Base-by-base conservation (phyloP, 2,329 filamentous ascomycete species). In the Rhynchosporium agropyri region DNA sequence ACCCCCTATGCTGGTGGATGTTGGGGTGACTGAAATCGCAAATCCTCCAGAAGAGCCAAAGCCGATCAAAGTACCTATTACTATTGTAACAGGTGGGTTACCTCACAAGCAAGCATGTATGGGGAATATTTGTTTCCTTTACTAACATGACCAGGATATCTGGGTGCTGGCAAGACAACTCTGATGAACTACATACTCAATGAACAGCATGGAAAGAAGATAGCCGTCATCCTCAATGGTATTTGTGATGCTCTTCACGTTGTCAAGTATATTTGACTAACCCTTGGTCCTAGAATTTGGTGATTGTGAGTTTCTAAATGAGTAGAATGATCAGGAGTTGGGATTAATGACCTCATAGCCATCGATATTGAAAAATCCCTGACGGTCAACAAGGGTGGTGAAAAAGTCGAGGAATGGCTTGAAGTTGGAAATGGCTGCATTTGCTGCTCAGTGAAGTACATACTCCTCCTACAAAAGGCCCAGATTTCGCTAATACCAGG, bases 371-470 rank as follows among this genome's bases (percentile, higher is more conserved):
- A 99, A 76, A 97, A 97, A 75, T 93, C 92, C 49, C 82, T 99
- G 66, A 98, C 94, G 0, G 88, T 99, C 69, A 96, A 89, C 74
- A 88, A 93, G 74, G 89, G 89, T 63, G 90, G 87, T 45, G 86
- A 94, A 72, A 84, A 92, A 72, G 90, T 94, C 6, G 89, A 95
- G 74, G 92, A 97, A 80, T 99, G 96, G 91, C 86, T 99, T 33
- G 93, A 97, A 66, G 87, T 99, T 59, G 92, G 91, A 58, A 99
- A 99, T 71, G 95, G 95, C 66, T 99, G 95, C 75, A 92, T 99
- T 69, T 99, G 95, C 79, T 99, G 95, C 78, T 96, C 92, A 3
- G 93, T 98, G 71, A 99, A 97, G 87, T 93, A 81, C 62, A 74
- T 68, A 56, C 57, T 9, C 48, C 42, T 33, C 43, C 4, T 28